Conservation (phyloP, 2,329 filamentous ascomycete genomes). For the Scedosporium aurantiacum region DNA sequence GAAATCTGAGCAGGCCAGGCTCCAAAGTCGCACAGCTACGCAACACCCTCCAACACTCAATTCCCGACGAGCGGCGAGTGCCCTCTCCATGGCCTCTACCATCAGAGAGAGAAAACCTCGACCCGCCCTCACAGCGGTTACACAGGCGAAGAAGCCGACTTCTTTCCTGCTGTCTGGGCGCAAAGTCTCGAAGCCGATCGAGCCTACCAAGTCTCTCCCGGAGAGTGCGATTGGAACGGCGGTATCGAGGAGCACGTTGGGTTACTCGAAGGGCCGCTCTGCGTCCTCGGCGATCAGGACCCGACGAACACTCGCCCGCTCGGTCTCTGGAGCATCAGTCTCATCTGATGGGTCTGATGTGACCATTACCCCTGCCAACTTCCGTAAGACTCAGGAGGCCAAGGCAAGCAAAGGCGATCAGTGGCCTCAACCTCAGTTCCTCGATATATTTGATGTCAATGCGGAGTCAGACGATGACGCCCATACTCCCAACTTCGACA, state of each 20-base stretch:
- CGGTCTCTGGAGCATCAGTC: constrained; percentile 2
- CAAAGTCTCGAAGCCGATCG: constrained; percentile 23
- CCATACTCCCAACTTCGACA: constrained; percentile 20
- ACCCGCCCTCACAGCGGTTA: constrained; percentile 16
- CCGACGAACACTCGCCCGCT: not conserved
- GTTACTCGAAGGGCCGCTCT: constrained; percentile 68
- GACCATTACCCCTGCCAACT: constrained; percentile 6
- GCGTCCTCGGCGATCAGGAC: constrained; percentile 31
- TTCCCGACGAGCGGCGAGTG: constrained; percentile 43
- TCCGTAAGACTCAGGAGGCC: not conserved
- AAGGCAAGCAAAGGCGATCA: not conserved
- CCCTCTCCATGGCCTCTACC: constrained; percentile 31
- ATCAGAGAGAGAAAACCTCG: constrained; percentile 14
- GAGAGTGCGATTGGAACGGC: constrained; percentile 49
- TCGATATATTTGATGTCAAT: constrained; percentile 45
- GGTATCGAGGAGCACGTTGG: constrained; percentile 70
- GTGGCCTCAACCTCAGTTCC: constrained; percentile 36
- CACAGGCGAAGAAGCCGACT: not conserved
- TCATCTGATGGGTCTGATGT: constrained; percentile 1
- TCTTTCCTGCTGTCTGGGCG: constrained; percentile 18
- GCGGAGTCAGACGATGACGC: constrained; percentile 30
- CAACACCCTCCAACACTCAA: constrained; percentile 16
- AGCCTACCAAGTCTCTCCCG: constrained; percentile 35
- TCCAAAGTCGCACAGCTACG: constrained; percentile 7
- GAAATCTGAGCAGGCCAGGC: constrained; percentile 11